These are phyloP conservation scores for Russula brevipes DNA, from an alignment of 768 basidiomycete genomes.

Conservation along the genomic window DNA sequence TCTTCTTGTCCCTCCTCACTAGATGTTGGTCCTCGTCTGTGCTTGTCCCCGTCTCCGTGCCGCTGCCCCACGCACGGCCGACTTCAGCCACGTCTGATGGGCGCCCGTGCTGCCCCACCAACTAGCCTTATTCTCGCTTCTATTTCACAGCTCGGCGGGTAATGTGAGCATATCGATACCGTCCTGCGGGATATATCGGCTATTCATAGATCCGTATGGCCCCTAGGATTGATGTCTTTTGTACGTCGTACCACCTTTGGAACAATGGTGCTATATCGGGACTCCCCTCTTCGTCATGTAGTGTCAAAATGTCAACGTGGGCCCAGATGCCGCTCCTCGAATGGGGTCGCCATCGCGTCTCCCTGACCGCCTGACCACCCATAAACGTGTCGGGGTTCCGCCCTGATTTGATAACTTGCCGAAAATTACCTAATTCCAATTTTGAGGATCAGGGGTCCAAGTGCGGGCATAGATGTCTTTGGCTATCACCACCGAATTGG, in stretches of 20 bases:
- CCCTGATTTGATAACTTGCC: neutral
- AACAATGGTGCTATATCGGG: constrained; percentile 4
- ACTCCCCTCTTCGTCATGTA: constrained; percentile 15
- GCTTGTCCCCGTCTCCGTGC: neutral
- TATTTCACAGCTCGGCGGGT: neutral
- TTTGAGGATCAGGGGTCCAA: neutral
- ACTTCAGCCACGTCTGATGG: constrained; percentile 2
- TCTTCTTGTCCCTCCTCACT: neutral
- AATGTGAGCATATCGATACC: neutral
- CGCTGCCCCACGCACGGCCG: neutral
- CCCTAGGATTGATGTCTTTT: neutral
- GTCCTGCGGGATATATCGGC: neutral
- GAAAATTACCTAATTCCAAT: neutral
- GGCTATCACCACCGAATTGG: too few species aligned
- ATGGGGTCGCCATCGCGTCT: neutral
- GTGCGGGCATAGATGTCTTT: too few species aligned
- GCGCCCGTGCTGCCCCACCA: neutral
- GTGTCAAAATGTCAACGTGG: neutral
- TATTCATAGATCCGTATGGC: neutral
- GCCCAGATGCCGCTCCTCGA: neutral
- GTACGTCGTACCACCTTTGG: constrained; percentile 5
- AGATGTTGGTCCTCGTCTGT: neutral
- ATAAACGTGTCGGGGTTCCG: neutral
- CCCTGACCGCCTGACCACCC: neutral
- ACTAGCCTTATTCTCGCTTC: constrained; percentile 3